A percentile compares a stretch with the other conserved stretches of the same genome.
Conservation (phyloP, 495 filamentous ascomycete species). For the Xylaria intraflava region DNA sequence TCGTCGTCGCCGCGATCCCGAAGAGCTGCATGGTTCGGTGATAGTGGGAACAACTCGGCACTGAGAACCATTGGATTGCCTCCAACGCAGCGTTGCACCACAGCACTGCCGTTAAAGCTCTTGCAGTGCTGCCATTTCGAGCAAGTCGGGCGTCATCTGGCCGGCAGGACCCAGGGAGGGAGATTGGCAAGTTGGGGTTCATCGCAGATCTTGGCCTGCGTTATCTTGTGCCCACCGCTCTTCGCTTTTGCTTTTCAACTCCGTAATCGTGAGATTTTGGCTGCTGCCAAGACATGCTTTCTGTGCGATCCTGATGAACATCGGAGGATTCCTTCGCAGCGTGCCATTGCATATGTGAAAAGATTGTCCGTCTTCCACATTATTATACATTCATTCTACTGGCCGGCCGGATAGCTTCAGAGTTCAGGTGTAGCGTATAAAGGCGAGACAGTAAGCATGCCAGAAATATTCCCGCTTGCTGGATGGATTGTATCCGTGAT, state of each 20-base stretch:
- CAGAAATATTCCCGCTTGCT: background rate
- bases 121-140: conserved; percentile 9
- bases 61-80: background rate
- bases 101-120: background rate
- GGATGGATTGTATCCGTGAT: background rate
- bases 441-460: background rate
- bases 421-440: background rate
- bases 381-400: background rate
- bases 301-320: background rate
- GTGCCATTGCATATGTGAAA: background rate
- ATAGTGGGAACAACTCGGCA: background rate
- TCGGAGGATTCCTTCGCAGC: background rate
- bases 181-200: background rate
- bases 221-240: conserved; percentile 7
- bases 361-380: no score
- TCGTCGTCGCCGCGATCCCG: background rate
- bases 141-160: conserved; percentile 3
- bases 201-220: conserved; percentile 6
- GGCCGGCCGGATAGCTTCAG: background rate
- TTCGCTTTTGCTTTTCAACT: conserved; percentile 8
- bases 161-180: background rate
- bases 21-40: conserved; percentile 6
- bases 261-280: conserved; percentile 4
- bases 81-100: background rate
- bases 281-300: background rate